These are phyloP conservation scores for Plasmodium coatneyi DNA, from an alignment of 169 alveolate species.

Conservation along the genomic window DNA sequence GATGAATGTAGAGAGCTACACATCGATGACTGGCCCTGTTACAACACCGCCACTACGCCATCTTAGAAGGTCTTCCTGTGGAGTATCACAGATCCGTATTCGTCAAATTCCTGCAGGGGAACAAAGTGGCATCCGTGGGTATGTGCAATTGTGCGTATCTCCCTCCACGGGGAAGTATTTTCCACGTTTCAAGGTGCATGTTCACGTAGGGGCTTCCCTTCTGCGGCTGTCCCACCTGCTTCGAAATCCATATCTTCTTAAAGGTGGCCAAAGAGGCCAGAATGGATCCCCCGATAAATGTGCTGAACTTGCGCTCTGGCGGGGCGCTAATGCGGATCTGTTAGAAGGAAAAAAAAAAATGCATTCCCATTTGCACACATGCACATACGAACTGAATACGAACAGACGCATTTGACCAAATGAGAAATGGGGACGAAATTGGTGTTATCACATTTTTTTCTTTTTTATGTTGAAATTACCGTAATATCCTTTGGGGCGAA, in stretches of 20 bases:
- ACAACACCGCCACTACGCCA: not conserved
- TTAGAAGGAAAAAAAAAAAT: not conserved
- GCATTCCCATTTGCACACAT: not conserved
- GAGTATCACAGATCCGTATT: slow-evolving; percentile 56
- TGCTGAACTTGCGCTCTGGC: slow-evolving; percentile 67
- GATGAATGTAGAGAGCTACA: not conserved
- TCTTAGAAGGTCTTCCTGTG: slow-evolving; percentile 64
- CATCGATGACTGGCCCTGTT: not conserved
- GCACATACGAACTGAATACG: not conserved
- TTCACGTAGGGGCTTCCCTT: not conserved
- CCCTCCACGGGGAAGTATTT: not conserved
- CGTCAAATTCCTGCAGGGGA: slow-evolving; percentile 61
- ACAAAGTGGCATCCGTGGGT: not conserved
- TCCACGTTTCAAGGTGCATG: not conserved
- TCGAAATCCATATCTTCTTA: slow-evolving; percentile 63
- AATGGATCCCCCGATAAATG: slow-evolving; percentile 71
- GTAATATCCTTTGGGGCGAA: slow-evolving; percentile 84
- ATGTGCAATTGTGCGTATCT: not conserved
- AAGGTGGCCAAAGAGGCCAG: slow-evolving; percentile 65
- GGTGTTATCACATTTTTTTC: not conserved
- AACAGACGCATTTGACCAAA: not conserved
- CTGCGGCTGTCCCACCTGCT: slow-evolving; percentile 18
- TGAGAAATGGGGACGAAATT: not conserved
- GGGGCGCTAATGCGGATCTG: slow-evolving; percentile 75
- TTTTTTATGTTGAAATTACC: slow-evolving; percentile 6